A percentile compares a stretch with the other conserved stretches of the same genome.
Conservation (phyloP, 1,139 yeast species). For the Saccharomycopsis crataegensis region DNA sequence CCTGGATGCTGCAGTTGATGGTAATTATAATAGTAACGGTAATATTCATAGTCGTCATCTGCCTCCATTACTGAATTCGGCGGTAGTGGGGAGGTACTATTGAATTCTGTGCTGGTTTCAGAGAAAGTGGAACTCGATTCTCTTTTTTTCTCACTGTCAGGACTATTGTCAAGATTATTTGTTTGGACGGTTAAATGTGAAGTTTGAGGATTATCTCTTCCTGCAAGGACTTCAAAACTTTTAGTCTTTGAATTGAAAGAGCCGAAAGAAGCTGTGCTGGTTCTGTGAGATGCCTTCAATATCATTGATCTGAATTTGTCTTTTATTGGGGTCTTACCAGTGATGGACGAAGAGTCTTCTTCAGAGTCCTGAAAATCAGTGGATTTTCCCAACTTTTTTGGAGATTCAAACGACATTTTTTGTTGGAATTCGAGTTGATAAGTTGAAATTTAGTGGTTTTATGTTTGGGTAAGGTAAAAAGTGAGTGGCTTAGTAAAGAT, state of each 20-base stretch:
- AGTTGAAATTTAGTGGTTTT: not conserved
- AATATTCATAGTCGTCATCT: constrained; percentile 20
- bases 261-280: constrained; percentile 11
- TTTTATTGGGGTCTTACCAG: constrained; percentile 11
- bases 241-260: constrained; percentile 11
- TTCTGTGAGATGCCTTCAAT: constrained; percentile 16
- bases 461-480: too few species aligned
- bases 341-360: not conserved
- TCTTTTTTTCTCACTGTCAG: constrained; percentile 3
- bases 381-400: not conserved
- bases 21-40: constrained; percentile 18
- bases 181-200: not conserved
- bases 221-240: constrained; percentile 14
- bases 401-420: constrained; percentile 9
- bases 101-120: constrained; percentile 13
- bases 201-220: constrained; percentile 4
- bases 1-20: constrained; percentile 20
- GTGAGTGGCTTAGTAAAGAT: too few species aligned
- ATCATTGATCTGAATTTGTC: constrained; percentile 18
- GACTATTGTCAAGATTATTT: not conserved
- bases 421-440: not conserved
- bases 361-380: not conserved
- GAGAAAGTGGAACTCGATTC: constrained; percentile 12
- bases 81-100: constrained; percentile 13
- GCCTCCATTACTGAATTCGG: constrained; percentile 17